Evolutionary conservation across 768 basidiomycete genomes (phyloP).

Genomic region (Trametes cubensis): DNA sequence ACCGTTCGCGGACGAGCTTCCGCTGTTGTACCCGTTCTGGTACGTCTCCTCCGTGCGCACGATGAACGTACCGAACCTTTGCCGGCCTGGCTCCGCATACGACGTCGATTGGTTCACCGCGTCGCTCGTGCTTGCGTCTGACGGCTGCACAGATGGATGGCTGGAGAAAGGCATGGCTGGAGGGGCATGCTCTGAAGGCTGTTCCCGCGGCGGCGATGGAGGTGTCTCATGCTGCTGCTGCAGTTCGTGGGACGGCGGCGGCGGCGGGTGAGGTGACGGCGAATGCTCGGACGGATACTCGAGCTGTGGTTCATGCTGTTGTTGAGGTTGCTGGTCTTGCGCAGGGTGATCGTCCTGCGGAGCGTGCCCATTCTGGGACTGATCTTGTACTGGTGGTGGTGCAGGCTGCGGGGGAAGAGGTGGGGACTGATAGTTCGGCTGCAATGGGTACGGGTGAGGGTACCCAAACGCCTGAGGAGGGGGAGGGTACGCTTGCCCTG

Average conservation of each 20-base stretch:
- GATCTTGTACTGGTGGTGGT: neutral
- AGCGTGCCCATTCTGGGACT: neutral
- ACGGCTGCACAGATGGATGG: neutral
- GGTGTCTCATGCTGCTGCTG: neutral
- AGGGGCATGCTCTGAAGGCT: neutral
- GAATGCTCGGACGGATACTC: conserved; percentile 6
- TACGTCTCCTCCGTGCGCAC: conserved; percentile 20
- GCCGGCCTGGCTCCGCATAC: neutral
- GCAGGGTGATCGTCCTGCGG: too few relatives aligned
- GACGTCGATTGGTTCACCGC: neutral
- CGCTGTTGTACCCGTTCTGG: neutral
- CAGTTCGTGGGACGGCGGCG: neutral
- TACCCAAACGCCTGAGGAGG: conserved; percentile 23
- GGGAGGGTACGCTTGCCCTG: conserved; percentile 10
- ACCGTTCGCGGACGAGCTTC: neutral
- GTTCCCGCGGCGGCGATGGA: neutral
- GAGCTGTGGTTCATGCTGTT: neutral
- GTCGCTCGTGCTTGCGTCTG: neutral
- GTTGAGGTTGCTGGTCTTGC: conserved; percentile 3
- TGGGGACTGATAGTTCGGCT: conserved; percentile 14
- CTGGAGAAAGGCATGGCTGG: neutral
- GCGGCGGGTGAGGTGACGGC: conserved; percentile 8
- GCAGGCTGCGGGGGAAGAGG: conserved; percentile 1
- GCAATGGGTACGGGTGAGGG: conserved; percentile 27
- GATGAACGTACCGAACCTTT: conserved; percentile 15